These are phyloP conservation scores for Cystobasidium tubakii DNA, from an alignment of 768 basidiomycete species.

Conservation along the genomic window DNA sequence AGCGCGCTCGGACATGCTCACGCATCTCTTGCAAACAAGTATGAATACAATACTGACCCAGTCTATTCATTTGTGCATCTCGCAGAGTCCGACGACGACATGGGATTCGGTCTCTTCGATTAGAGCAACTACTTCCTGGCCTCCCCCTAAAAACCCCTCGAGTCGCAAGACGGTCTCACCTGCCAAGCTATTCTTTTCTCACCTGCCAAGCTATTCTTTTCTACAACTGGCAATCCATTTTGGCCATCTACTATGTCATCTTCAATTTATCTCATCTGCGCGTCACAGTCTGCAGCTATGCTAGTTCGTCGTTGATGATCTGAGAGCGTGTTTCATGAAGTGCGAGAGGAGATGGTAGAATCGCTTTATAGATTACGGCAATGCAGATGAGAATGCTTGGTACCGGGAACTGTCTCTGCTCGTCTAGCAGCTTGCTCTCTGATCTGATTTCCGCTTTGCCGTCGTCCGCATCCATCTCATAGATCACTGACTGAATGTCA, in stretches of 20 bases:
- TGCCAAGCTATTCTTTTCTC: no score
- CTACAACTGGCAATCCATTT: background rate
- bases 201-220: no score
- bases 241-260: background rate
- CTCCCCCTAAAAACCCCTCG: no score
- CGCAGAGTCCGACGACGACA: conserved; percentile 46
- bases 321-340: background rate
- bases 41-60: no score
- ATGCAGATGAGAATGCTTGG: conserved; percentile 8
- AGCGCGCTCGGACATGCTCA: background rate
- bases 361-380: background rate
- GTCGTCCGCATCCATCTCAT: no score
- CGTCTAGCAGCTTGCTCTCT: no score
- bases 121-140: conserved; percentile 14
- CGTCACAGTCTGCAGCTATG: background rate
- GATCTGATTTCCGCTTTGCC: no score
- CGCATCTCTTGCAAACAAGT: background rate
- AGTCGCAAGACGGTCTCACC: no score
- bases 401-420: no score
- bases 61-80: background rate
- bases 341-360: no score
- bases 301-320: background rate
- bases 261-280: background rate
- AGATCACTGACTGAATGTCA: no score
- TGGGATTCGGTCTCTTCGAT: conserved; percentile 47